Evolutionary conservation across 345 rosid species (phyloP), one percentile per base, ranked within the genome.

Genomic region (Linum usitatissimum): DNA sequence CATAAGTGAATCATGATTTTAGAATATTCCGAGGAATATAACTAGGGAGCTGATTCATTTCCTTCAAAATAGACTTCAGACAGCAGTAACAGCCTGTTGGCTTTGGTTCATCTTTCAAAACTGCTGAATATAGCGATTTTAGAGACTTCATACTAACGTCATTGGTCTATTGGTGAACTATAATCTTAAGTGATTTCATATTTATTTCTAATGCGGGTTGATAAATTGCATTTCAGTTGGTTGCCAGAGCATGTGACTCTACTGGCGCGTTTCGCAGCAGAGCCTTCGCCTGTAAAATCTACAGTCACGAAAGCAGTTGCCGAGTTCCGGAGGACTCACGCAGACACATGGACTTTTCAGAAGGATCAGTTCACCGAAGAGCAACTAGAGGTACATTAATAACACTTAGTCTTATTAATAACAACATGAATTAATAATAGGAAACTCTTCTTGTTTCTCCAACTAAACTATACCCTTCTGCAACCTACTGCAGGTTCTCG

Each of bases 221-320:
- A 0, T 45, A 45, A 45, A 45, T 45, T 15, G 51, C 17, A 15
- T 48, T 62, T 61, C 80, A 89, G 99, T 63, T 93, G 99, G 99
- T 73, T 93, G 69, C 99, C 97, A 1, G 86, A 84, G 77, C 96
- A 87, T 65, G 91, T 89, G 62, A 93, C 99, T 13, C 66, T 87
- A 66, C 79, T 93, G 71, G 96, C 96, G 57, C 90, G 87, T 53
- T 93, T 93, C 57, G 80, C 80, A 6, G 75, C 84, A 38, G 96
- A 93, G 84, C 88, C 88, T 57, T 80, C 90, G 6, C 97, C 96
- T 12, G 75, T 93, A 67, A 93, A 87, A 82, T 89, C 96, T 5
- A 87, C 96, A 0, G 97, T 93, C 68, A 89, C 99, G 18, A 93
- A 93, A 81, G 96, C 96, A n/a, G 93, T 89, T 59, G 99, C 99